Conservation (phyloP, 805 yeast genomes). For the Saccharomycopsis guyanensis region DNA sequence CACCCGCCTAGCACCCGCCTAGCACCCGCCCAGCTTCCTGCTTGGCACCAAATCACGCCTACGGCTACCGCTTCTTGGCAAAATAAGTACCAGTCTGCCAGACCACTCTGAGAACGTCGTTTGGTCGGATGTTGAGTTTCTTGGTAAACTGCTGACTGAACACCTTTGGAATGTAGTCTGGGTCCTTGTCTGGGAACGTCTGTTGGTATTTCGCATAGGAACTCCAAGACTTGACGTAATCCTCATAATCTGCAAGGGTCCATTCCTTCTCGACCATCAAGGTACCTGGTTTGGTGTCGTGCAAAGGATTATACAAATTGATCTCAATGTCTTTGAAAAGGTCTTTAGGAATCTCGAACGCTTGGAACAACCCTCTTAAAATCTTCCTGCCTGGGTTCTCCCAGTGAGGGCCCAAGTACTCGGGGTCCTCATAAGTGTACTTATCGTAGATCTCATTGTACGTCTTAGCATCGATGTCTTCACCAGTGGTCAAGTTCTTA, state of each 20-base stretch:
- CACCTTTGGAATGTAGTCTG: slow-evolving; percentile 41
- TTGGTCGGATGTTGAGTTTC: slow-evolving; percentile 39
- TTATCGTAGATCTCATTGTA: slow-evolving; percentile 42
- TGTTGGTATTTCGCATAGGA: slow-evolving; percentile 52
- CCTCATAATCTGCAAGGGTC: slow-evolving; percentile 38
- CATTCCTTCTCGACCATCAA: slow-evolving; percentile 32
- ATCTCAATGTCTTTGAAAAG: slow-evolving; percentile 35
- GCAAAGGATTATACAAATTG: slow-evolving; percentile 25
- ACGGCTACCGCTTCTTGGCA: slow-evolving; percentile 29
- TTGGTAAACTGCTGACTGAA: slow-evolving; percentile 37
- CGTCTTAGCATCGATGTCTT: slow-evolving; percentile 1
- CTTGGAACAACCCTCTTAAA: slow-evolving; percentile 38
- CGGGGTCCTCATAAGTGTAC: slow-evolving; percentile 42
- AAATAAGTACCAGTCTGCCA: slow-evolving; percentile 53
- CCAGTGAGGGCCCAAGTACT: slow-evolving; percentile 65
- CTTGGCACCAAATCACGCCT: no score
- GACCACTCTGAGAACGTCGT: slow-evolving; percentile 35
- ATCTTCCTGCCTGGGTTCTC: slow-evolving; percentile 71
- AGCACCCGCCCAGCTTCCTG: no score
- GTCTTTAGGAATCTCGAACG: slow-evolving; percentile 36
- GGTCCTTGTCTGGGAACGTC: slow-evolving; percentile 26
- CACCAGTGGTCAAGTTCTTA: slow-evolving; percentile 35
- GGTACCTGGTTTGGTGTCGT: slow-evolving; percentile 21
- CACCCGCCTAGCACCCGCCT: no score
- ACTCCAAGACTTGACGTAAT: slow-evolving; percentile 65